Evolutionary conservation across 371 early-diverging fungal genomes (phyloP), one percentile per base, ranked within the genome.

Genomic region (Nematocida sp.): DNA sequence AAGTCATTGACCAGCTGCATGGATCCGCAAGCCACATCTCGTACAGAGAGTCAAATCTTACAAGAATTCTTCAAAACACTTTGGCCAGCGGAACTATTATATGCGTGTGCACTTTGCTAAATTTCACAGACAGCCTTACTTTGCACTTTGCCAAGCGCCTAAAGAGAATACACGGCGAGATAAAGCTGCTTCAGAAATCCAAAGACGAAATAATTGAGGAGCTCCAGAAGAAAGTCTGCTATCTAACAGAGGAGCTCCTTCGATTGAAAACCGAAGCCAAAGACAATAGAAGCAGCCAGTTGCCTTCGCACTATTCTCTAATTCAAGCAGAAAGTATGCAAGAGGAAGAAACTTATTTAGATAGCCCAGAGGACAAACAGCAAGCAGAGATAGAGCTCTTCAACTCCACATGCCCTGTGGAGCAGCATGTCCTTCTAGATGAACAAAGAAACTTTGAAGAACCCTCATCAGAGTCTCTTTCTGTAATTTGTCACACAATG

Each of bases 31-130:
- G 80, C 5, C 90, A 90, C 82, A 87, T 91, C 38, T 90, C 91
- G 1, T 93, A 87, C 82, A 88, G 93, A 25, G 92, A 93, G 77
- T 90, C 91, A 5, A 93, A 93, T 79, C 82, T 94, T 45, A 94
- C 93, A 0, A 79, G 92, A 36, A 86, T 92, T 38, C 81, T 94
- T 36, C 91, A 92, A 78, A 84, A 87, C 1, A 88, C 91, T 3
- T 84, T 94, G 38, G 86, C 86, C 91, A 91, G 20, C 88, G 88
- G 66, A 87, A 90, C 0, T 85, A 89, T 4, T 86, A 90, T 3
- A 85, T 89, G 2, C 55, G 59, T 71, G 18, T 71, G 90, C 91
- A 59, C 88, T 91, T 56, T 89, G 89, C 86, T 91, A 89, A n/a
- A 88, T 94, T 35, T 90, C 91, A 1, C 92, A 92, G 0, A 87